Evolutionary conservation across 2,329 filamentous ascomycete genomes (phyloP), one percentile per base, ranked within the genome.

Genomic region (Rachicladosporium sp.): DNA sequence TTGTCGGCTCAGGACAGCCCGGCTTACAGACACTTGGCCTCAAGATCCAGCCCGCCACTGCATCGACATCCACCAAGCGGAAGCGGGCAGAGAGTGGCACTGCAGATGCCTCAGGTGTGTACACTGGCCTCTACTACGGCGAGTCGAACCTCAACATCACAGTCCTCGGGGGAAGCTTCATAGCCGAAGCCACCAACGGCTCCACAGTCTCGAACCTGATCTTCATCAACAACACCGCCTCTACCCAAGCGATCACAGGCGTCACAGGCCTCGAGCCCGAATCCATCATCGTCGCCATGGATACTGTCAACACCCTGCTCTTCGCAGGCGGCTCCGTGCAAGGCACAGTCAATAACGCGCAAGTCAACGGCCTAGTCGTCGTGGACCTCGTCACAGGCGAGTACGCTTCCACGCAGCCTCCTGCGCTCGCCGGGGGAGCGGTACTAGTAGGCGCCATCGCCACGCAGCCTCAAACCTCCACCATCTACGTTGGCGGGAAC

Each of bases 91-190:
- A 38, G 41, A 56, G 63, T 29, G 57, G 55, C 21, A 56, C 55
- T 11, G 58, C 67, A 33, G 69, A 69, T 46, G 61, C 73, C 6
- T 71, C 71, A 2, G 86, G 85, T 21, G 78, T 93, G n/a, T 69
- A 80, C 13, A 76, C 82, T 6, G 91, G 86, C 23, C 64, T 78
- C 2, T 94, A 93, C 55, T 86, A 93, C 58, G 74, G 72, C 31
- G 68, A 71, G 10, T 74, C 76, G 46, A 68, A 67, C 43, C 73
- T 76, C 46, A 95, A 95, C 59, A 70, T 93, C 41, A 96, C 91
- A 0, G 74, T 96, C 31, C 69, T 96, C 21, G 91, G 80, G 35
- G 91, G 91, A 1, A 85, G 87, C 52, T 98, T 98, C 57, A 74
- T 74, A 6, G 79, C 84, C 1, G 75, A 69, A 23, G 74, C 74